Evolutionary conservation across 208 protist species (phyloP).

Genomic region (Leishmania tarentolae): DNA sequence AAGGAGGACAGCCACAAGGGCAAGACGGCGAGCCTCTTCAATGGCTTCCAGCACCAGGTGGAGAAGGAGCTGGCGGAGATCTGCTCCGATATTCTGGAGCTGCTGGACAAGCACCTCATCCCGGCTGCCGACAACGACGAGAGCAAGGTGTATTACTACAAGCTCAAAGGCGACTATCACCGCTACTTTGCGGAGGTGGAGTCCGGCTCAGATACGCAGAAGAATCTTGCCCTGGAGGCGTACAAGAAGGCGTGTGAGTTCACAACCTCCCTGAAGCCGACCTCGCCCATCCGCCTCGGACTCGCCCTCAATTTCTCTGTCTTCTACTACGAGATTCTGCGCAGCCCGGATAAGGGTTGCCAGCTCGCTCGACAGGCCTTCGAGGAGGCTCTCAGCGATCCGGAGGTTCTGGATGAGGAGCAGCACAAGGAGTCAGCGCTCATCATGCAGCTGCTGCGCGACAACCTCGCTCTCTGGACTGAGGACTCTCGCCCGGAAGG

Average conservation of each 20-base stretch:
- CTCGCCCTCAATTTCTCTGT: constrained; percentile 99
- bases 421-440: constrained; percentile 99
- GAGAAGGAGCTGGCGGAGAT: constrained; percentile 98
- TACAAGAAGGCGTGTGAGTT: constrained; percentile 90
- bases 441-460: constrained; percentile 99
- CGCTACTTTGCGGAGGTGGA: constrained; percentile 97
- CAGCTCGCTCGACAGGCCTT: constrained; percentile 97
- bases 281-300: constrained; percentile 98
- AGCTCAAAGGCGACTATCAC: constrained; percentile 96
- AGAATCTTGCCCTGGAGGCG: constrained; percentile 89
- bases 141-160: constrained; percentile 94
- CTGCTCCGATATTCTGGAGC: constrained; percentile 95
- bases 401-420: constrained; percentile 97
- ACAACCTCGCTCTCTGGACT: constrained; percentile 99
- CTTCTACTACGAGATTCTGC: constrained; percentile 99
- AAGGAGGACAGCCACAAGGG: constrained; percentile 94
- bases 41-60: constrained; percentile 96
- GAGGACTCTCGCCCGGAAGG: constrained; percentile 87
- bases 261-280: constrained; percentile 80
- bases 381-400: constrained; percentile 96
- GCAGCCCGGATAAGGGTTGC: constrained; percentile 96
- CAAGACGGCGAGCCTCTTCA: constrained; percentile 93
- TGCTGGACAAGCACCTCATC: constrained; percentile 97
- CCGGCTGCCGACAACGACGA: constrained; percentile 81
- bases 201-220: constrained; percentile 78